Conservation (phyloP, 1,139 yeast species). For the Kluyveromyces sp. region DNA sequence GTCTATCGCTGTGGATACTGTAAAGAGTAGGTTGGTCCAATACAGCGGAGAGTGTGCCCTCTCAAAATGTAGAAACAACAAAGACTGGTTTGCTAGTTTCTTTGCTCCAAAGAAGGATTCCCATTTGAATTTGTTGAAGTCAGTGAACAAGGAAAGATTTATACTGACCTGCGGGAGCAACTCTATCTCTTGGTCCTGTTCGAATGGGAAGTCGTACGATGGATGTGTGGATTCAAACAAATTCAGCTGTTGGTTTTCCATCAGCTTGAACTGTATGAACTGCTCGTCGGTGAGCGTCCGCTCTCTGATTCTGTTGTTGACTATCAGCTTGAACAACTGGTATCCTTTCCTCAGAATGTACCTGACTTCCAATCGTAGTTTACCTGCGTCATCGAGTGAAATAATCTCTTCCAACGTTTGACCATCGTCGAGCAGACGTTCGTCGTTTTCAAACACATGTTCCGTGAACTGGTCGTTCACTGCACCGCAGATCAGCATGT, state of each 20-base stretch:
- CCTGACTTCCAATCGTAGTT: constrained; percentile 8
- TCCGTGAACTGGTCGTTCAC: constrained; percentile 8
- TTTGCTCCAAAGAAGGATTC: constrained; percentile 5
- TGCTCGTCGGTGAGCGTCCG: constrained; percentile 5
- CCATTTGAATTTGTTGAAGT: constrained; percentile 9
- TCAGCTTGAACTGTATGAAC: constrained; percentile 7
- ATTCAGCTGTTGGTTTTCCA: constrained; percentile 8
- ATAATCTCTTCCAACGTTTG: constrained; percentile 8
- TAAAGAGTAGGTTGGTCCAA: constrained; percentile 3
- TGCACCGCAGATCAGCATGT: constrained; percentile 7
- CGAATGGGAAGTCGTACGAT: constrained; percentile 2
- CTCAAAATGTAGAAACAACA: constrained; percentile 9
- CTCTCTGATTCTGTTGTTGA: constrained; percentile 8
- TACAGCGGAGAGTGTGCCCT: constrained; percentile 5
- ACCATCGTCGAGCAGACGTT: constrained; percentile 9
- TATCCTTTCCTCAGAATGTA: constrained; percentile 10
- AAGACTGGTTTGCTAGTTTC: constrained; percentile 10
- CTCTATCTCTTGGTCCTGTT: constrained; percentile 4
- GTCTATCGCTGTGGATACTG: neutral
- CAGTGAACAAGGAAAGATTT: constrained; percentile 6
- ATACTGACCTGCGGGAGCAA: constrained; percentile 4
- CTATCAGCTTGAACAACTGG: constrained; percentile 9
- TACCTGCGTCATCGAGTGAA: constrained; percentile 9
- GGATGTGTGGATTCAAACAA: constrained; percentile 8
- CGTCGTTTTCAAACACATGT: constrained; percentile 7